phyloP scores from a whole-genome alignment of 371 early-diverging fungal species.

The Apophysomyces sp. region DNA sequence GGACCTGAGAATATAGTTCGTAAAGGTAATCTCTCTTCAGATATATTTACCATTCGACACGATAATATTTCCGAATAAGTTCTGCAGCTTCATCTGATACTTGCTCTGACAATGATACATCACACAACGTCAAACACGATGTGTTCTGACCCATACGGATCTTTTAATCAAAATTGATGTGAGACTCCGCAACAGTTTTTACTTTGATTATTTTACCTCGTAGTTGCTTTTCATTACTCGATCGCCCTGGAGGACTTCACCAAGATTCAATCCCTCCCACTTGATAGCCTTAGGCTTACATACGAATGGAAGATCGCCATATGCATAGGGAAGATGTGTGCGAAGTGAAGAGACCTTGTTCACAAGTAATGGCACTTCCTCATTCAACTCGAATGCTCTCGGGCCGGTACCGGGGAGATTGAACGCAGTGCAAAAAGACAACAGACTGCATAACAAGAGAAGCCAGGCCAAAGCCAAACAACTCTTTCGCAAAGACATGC shows the following conservation, averaged over 20 bases:
- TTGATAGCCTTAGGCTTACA: slow-evolving; percentile 53
- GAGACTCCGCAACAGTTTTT: neutral
- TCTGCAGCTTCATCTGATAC: slow-evolving; percentile 44
- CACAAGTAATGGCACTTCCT: slow-evolving; percentile 65
- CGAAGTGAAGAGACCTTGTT: slow-evolving; percentile 71
- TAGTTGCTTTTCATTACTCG: slow-evolving; percentile 61
- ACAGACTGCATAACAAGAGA: neutral
- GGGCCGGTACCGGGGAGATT: slow-evolving; percentile 81
- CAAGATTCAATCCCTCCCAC: slow-evolving; percentile 67
- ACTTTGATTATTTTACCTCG: slow-evolving; percentile 23
- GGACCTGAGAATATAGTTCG: slow-evolving; percentile 35
- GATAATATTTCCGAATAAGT: slow-evolving; percentile 53
- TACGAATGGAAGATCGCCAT: slow-evolving; percentile 67
- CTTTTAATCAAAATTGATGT: neutral
- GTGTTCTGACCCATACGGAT: slow-evolving; percentile 24
- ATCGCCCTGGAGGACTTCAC: slow-evolving; percentile 83
- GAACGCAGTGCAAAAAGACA: slow-evolving; percentile 38
- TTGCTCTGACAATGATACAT: slow-evolving; percentile 25
- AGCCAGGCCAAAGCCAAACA: neutral
- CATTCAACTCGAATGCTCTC: slow-evolving; percentile 54
- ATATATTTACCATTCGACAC: slow-evolving; percentile 46
- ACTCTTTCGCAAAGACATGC: too few species aligned
- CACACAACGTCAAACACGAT: slow-evolving; percentile 50
- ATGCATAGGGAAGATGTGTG: slow-evolving; percentile 72
- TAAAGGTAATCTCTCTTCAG: neutral